Evolutionary conservation across 2,329 filamentous ascomycete species (phyloP), one percentile per base, ranked within the genome.

Genomic region (Lachnellula arida): DNA sequence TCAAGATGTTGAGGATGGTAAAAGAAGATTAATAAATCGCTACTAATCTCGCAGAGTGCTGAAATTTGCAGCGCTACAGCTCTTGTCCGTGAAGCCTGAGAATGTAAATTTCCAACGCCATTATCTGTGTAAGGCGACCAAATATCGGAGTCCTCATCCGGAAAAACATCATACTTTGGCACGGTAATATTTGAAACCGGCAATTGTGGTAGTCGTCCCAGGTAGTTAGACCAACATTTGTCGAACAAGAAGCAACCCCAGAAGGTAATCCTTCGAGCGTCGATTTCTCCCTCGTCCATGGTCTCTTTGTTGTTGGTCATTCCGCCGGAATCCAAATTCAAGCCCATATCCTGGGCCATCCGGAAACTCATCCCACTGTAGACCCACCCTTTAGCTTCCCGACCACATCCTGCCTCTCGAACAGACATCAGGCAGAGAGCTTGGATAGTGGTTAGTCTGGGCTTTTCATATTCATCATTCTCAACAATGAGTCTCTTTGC

Each of bases 171-270:
- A 62, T 91, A 89, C 70, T 93, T 96, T 25, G 90, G 87, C 1
- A 91, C 89, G 35, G 87, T 96, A 65, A 91, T 88, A 7, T 89
- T 88, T 32, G 85, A 84, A 43, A 84, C 86, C 0, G 90, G 87
- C 11, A 97, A 76, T 71, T 97, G 93, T 11, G 94, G 93, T 59
- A 97, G 78, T 44, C 94, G 87, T 48, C 94, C 93, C 25, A 97
- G 81, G 65, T 97, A 97, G 70, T 97, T 97, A 49, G 92, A 96
- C 92, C 93, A 97, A 71, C 91, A 96, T 79, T 97, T 97, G 76
- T 99, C 94, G 70, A 97, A 96, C n/a, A 96, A 75, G 72, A 94
- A 97, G 70, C 92, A 97, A 6, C 94, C 94, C 94, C 94, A 97
- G 68, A 97, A 97, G 0, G 94, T 97, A 43, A 97, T 87, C 52